Evolutionary conservation across 2,329 filamentous ascomycete genomes (phyloP).

Genomic region (Orbilia blumenaviensis): DNA sequence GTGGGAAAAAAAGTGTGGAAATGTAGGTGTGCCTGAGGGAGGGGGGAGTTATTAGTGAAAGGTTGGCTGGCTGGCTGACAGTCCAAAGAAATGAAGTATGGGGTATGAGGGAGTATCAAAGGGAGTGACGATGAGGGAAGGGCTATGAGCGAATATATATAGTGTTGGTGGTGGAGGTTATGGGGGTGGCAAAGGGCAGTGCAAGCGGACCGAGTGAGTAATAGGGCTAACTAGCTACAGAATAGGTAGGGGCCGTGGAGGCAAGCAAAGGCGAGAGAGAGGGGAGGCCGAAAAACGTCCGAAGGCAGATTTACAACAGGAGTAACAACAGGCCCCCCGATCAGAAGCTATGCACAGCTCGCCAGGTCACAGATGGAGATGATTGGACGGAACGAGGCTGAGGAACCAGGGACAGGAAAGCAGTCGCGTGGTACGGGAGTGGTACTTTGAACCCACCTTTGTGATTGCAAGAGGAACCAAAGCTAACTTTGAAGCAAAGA

Average conservation of each 20-base stretch:
- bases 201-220: background rate
- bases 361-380: background rate
- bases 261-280: background rate
- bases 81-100: background rate
- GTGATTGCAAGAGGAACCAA: background rate
- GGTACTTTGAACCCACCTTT: background rate
- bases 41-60: slow-evolving; percentile 2
- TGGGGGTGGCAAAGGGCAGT: slow-evolving; percentile 18
- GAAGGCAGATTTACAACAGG: background rate
- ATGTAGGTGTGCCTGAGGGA: background rate
- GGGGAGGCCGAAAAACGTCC: background rate
- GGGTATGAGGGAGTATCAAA: background rate
- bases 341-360: background rate
- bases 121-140: background rate
- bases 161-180: background rate
- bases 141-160: slow-evolving; percentile 15
- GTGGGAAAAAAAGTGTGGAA: background rate
- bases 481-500: slow-evolving; percentile 1
- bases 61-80: too few relatives aligned
- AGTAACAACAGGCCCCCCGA: background rate
- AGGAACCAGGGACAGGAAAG: background rate
- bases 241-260: background rate
- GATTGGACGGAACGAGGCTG: background rate
- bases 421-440: slow-evolving; percentile 37
- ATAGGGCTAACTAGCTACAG: background rate